These are phyloP conservation scores for Galerina marginata DNA, from an alignment of 768 basidiomycete species.

Conservation along the genomic window DNA sequence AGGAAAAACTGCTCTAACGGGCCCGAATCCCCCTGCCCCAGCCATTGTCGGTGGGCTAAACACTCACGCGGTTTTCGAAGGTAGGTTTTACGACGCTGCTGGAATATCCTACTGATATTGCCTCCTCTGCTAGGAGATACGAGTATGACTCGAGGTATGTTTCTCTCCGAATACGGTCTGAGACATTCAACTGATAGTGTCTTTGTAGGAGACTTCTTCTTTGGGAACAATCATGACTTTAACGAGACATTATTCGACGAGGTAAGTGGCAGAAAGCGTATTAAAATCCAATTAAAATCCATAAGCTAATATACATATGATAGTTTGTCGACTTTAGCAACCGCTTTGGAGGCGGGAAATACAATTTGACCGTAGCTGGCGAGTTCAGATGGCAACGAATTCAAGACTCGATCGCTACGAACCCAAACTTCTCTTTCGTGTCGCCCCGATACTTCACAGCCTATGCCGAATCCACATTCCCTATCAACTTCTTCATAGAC, in stretches of 20 bases:
- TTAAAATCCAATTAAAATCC: too few relatives aligned
- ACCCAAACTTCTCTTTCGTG: slow-evolving; percentile 27
- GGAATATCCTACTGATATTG: background rate
- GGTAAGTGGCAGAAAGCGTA: background rate
- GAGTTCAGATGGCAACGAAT: slow-evolving; percentile 28
- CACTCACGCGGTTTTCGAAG: slow-evolving; percentile 31
- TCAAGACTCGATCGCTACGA: slow-evolving; percentile 30
- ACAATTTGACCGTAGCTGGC: slow-evolving; percentile 28
- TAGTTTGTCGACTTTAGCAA: slow-evolving; percentile 19
- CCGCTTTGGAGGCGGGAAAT: slow-evolving; percentile 29
- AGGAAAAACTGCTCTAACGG: slow-evolving; percentile 25
- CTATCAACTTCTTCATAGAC: slow-evolving; percentile 28
- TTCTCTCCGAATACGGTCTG: background rate
- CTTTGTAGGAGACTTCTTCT: slow-evolving; percentile 22
- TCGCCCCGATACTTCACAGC: slow-evolving; percentile 30
- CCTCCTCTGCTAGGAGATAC: slow-evolving; percentile 23
- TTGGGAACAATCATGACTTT: slow-evolving; percentile 29
- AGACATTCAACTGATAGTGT: background rate
- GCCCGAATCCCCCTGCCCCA: slow-evolving; percentile 25
- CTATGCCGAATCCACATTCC: slow-evolving; percentile 29
- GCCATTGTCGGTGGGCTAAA: slow-evolving; percentile 29
- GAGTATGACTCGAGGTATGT: slow-evolving; percentile 24
- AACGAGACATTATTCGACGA: slow-evolving; percentile 29
- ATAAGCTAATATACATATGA: slow-evolving; percentile 14
- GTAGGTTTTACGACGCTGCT: background rate